These are phyloP conservation scores for Saccharomycopsis fodiens DNA, from an alignment of 805 yeast genomes.

Conservation along the genomic window DNA sequence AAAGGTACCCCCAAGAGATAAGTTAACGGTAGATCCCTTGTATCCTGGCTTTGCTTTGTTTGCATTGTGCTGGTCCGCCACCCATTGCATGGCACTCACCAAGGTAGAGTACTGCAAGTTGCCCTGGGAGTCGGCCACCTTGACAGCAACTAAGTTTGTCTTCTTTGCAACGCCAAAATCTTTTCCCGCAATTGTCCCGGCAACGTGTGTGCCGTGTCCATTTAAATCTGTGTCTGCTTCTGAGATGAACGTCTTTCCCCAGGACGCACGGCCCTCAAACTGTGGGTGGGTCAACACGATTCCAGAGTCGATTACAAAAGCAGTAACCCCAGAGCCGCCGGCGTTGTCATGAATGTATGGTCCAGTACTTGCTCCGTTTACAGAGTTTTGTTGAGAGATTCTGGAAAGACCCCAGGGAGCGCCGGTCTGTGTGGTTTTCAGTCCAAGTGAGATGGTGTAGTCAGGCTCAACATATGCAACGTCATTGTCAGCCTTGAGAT, in stretches of 20 bases:
- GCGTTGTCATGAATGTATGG: constrained; percentile 52
- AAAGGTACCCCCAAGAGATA: constrained; percentile 92
- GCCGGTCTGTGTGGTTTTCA: constrained; percentile 50
- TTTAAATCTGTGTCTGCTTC: constrained; percentile 45
- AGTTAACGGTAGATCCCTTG: constrained; percentile 83
- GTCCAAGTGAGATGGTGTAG: too few relatives aligned
- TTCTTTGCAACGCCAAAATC: constrained; percentile 56
- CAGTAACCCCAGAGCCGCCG: constrained; percentile 54
- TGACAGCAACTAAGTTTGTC: constrained; percentile 51
- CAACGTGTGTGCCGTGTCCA: constrained; percentile 64
- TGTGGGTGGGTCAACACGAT: constrained; percentile 46
- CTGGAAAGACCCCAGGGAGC: constrained; percentile 77
- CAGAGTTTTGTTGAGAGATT: constrained; percentile 56
- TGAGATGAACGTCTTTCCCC: constrained; percentile 53
- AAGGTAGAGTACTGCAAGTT: constrained; percentile 56
- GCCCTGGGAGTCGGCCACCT: constrained; percentile 53
- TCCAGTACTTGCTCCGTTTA: constrained; percentile 49
- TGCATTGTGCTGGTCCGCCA: constrained; percentile 40
- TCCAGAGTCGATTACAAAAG: constrained; percentile 52
- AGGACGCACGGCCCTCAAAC: constrained; percentile 51
- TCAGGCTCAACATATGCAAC: too few relatives aligned
- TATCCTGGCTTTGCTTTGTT: constrained; percentile 37
- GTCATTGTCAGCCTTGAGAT: too few relatives aligned
- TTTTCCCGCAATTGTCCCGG: constrained; percentile 55
- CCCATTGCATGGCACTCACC: constrained; percentile 55